Evolutionary conservation across 2,329 filamentous ascomycete genomes (phyloP).

Genomic region (Atkinsonella hypoxylon): DNA sequence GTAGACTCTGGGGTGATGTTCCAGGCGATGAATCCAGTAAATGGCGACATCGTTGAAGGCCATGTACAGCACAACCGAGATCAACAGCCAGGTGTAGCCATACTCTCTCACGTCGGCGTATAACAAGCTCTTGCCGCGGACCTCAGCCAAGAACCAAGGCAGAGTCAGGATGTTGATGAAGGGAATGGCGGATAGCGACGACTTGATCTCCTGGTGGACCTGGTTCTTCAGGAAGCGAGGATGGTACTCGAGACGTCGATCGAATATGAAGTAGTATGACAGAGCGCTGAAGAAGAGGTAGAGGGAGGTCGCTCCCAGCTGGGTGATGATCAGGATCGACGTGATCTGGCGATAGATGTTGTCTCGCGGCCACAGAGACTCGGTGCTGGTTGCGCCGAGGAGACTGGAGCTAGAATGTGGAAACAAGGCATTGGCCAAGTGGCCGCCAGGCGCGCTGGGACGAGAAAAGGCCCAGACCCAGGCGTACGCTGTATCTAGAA

Average conservation of each 20-base stretch:
- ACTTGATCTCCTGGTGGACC: constrained; percentile 29
- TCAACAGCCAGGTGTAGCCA: constrained; percentile 26
- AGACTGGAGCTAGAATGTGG: constrained; percentile 6
- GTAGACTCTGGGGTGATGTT: constrained; percentile 69
- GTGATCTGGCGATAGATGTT: constrained; percentile 27
- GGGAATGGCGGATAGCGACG: constrained; percentile 30
- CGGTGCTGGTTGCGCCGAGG: not conserved
- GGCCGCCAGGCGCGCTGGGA: constrained; percentile 4
- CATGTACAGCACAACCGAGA: constrained; percentile 27
- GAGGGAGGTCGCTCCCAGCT: constrained; percentile 23
- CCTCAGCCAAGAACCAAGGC: constrained; percentile 33
- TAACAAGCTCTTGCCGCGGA: constrained; percentile 32
- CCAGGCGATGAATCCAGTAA: constrained; percentile 81
- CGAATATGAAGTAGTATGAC: constrained; percentile 58
- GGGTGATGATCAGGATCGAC: constrained; percentile 26
- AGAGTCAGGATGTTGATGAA: constrained; percentile 32
- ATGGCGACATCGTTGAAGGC: constrained; percentile 34
- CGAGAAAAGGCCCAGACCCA: constrained; percentile 23
- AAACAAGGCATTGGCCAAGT: constrained; percentile 6
- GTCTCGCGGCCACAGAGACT: constrained; percentile 26
- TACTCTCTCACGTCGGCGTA: constrained; percentile 28
- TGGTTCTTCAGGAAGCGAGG: constrained; percentile 37
- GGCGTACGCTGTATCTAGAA: constrained; percentile 29
- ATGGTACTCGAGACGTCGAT: constrained; percentile 32
- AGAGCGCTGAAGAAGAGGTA: constrained; percentile 60